These are phyloP conservation scores for Cardiospermum halicacabum DNA, from an alignment of 345 rosid species.

Conservation along the genomic window DNA sequence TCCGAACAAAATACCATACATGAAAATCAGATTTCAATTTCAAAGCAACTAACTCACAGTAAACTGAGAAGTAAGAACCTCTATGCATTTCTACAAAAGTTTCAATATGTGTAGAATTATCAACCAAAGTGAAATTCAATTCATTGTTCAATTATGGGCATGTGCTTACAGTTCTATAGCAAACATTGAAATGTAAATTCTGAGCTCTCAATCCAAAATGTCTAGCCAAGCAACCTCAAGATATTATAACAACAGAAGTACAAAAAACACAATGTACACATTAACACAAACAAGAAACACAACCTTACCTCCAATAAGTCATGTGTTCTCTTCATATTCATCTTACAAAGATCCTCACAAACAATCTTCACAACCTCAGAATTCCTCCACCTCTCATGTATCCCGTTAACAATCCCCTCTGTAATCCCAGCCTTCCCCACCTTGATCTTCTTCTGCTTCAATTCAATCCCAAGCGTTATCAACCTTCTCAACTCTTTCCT, in stretches of 20 bases:
- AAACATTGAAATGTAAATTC: neutral
- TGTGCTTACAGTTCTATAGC: neutral
- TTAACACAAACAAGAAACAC: too few species aligned
- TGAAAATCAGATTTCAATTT: neutral
- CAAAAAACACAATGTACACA: neutral
- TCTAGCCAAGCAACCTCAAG: neutral
- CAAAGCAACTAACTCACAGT: neutral
- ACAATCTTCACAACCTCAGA: conserved; percentile 73
- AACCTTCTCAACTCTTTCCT: conserved; percentile 57
- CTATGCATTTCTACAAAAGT: neutral
- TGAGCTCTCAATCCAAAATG: neutral
- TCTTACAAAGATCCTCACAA: conserved; percentile 73
- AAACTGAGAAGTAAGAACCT: neutral
- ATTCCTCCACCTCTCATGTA: conserved; percentile 93
- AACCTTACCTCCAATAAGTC: conserved; percentile 75
- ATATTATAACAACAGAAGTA: too few species aligned
- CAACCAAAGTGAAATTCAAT: neutral
- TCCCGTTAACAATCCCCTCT: conserved; percentile 93
- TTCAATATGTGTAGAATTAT: neutral
- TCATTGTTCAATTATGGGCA: neutral
- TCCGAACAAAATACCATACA: neutral
- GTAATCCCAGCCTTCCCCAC: conserved; percentile 90
- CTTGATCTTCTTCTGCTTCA: conserved; percentile 69
- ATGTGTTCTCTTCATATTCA: conserved; percentile 97
- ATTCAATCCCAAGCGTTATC: conserved; percentile 52